Base-by-base conservation (phyloP, 2,329 filamentous ascomycete genomes). In the Aspergillus novofumigatus region DNA sequence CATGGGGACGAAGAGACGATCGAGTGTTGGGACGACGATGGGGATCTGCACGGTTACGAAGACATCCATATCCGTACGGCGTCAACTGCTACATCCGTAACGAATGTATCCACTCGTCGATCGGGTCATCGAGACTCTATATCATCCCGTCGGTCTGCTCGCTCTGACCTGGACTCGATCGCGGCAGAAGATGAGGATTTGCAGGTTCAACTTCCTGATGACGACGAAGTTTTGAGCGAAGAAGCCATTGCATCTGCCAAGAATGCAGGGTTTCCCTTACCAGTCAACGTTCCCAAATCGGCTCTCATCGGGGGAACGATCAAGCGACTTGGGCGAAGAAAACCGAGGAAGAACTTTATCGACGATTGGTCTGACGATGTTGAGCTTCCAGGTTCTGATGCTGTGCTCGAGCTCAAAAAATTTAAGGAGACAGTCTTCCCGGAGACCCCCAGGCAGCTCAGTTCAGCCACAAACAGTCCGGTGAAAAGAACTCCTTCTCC, bases 281-380 rank as follows among this genome's bases (percentile, higher is more conserved):
- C 94, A 28, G 80, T 85, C 52, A 92, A 92, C 70, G 86, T 97
- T 32, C 92, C 93, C 1, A 86, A 90, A 29, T 96, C 93, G 21
- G 94, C 94, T 29, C 80, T 99, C 45, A 84, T 94, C 72, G 93
- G 93, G 53, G 94, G 94, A 53, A 93, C 92, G 9, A 97, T 97
- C 70, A 96, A 95, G 77, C 83, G 92, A 65, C 81, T 97, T 35
- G 92, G 92, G 51, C 86, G 86, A 58, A 83, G 85, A 64, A 91
- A 88, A 67, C 81, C 89, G 21, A 87, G 86, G 67, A 88, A 85
- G 68, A 85, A 87, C 44, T 84, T 90, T 58, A 86, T 90, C 61
- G 89, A 92, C 65, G 90, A 93, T 71, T 93, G 90, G 87, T 87
- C 86, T 59, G 88, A 92, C 64, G 90, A 93, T 65, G 75, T 93